phyloP scores from a whole-genome alignment of 768 basidiomycete genomes.

The Psilocybe cubensis region DNA sequence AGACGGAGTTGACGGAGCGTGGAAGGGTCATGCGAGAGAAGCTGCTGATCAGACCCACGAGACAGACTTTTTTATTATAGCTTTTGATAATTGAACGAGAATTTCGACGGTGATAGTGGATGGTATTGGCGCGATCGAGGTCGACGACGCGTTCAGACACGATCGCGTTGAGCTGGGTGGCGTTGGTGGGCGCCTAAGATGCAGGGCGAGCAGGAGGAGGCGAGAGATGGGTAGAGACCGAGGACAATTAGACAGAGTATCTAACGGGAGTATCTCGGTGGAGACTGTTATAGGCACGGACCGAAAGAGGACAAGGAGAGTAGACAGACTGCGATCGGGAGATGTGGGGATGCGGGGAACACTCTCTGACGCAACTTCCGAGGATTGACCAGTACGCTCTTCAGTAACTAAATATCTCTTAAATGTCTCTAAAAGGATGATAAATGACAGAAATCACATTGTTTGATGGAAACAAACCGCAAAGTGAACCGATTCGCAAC shows the following conservation, averaged over 20 bases:
- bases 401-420: no score
- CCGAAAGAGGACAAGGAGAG: slow-evolving; percentile 13
- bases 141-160: no score
- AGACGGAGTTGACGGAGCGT: slow-evolving; percentile 13
- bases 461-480: slow-evolving; percentile 6
- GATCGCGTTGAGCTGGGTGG: no score
- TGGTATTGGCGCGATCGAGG: slow-evolving; percentile 6
- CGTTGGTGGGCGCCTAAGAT: no score
- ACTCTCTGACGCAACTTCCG: slow-evolving; percentile 22
- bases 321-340: slow-evolving; percentile 12
- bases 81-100: no score
- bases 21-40: slow-evolving; percentile 10
- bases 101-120: slow-evolving; percentile 12
- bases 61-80: no score
- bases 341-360: slow-evolving; percentile 13
- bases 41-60: slow-evolving; percentile 9
- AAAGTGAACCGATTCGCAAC: slow-evolving; percentile 17
- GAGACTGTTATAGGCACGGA: slow-evolving; percentile 18
- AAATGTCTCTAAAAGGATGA: no score
- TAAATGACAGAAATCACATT: no score
- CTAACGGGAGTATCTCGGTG: slow-evolving; percentile 21
- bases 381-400: slow-evolving; percentile 32
- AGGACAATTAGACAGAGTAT: slow-evolving; percentile 4
- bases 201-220: not conserved
- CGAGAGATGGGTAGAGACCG: not conserved